These are phyloP conservation scores for Isoetes engelmannii DNA, from an alignment of 83 land plant species.

Conservation along the genomic window DNA sequence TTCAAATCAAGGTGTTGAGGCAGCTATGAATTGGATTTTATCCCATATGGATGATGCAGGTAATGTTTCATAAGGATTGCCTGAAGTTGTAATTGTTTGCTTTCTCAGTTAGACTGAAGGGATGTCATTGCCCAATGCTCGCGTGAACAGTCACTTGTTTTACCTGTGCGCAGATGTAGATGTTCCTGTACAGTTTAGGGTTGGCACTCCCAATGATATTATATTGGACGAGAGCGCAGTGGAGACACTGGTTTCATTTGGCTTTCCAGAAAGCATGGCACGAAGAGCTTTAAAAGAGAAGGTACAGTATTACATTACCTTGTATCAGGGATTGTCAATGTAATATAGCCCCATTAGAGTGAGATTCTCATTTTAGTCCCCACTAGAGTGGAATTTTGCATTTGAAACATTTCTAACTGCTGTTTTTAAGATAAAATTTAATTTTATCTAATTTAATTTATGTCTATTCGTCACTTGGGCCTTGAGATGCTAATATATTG, in stretches of 20 bases:
- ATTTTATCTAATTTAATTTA: no score
- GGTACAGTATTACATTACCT: conserved; percentile 36
- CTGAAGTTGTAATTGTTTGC: neutral
- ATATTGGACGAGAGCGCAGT: conserved; percentile 55
- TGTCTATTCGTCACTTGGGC: no score
- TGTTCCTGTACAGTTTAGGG: conserved; percentile 39
- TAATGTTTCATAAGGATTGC: conserved; percentile 4
- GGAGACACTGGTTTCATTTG: conserved; percentile 73
- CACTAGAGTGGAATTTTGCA: no score
- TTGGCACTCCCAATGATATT: conserved; percentile 12
- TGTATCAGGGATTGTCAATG: neutral
- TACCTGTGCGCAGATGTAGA: conserved; percentile 57
- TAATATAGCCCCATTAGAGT: no score
- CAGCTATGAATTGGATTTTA: conserved; percentile 92
- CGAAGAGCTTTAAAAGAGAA: conserved; percentile 81
- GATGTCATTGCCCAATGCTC: neutral
- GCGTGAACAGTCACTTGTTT: neutral
- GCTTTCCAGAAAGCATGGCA: conserved; percentile 73
- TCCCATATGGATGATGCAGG: conserved; percentile 98
- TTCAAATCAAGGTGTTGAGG: conserved; percentile 85
- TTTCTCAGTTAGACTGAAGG: neutral
- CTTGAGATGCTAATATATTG: no score
- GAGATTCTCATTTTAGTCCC: no score
- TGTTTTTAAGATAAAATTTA: no score
- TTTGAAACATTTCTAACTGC: no score